phyloP scores from a whole-genome alignment of 805 yeast species.

The Nadsonia fulvescens region DNA sequence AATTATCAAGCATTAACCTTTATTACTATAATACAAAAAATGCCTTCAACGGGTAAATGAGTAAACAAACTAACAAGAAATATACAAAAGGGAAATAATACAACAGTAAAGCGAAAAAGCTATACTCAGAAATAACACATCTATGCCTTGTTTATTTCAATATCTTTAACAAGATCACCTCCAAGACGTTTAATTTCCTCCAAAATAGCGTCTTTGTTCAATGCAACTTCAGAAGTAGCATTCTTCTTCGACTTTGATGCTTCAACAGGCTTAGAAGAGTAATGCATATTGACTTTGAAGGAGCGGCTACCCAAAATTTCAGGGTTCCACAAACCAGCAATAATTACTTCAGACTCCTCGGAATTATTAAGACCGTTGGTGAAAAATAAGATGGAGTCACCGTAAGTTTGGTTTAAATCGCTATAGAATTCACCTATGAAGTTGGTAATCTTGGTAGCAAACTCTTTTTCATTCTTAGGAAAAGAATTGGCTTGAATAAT shows the following conservation, averaged over 20 bases:
- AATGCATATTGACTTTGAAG: slow-evolving; percentile 66
- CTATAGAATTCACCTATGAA: slow-evolving; percentile 40
- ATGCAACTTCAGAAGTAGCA: slow-evolving; percentile 8
- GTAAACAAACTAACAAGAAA: no score
- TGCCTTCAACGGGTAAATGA: no score
- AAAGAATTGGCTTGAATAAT: slow-evolving; percentile 23
- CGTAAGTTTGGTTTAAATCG: slow-evolving; percentile 46
- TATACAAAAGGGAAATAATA: no score
- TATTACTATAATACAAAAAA: no score
- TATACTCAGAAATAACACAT: no score
- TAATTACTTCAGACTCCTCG: slow-evolving; percentile 24
- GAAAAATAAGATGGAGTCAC: slow-evolving; percentile 55
- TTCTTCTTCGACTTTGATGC: slow-evolving; percentile 16
- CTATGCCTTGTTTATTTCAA: slow-evolving; percentile 9
- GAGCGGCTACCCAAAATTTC: slow-evolving; percentile 36
- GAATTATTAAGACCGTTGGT: slow-evolving; percentile 34
- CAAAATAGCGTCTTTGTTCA: slow-evolving; percentile 30
- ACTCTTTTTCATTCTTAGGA: slow-evolving; percentile 17
- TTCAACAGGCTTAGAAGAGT: slow-evolving; percentile 46
- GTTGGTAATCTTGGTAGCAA: slow-evolving; percentile 32
- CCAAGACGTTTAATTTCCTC: slow-evolving; percentile 39
- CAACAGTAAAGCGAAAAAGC: no score
- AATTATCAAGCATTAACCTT: no score
- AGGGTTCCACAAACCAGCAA: slow-evolving; percentile 74
- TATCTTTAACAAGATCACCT: slow-evolving; percentile 18